phyloP scores from a whole-genome alignment of 1,284 basidiomycete species.

The Calocybe gambosa region DNA sequence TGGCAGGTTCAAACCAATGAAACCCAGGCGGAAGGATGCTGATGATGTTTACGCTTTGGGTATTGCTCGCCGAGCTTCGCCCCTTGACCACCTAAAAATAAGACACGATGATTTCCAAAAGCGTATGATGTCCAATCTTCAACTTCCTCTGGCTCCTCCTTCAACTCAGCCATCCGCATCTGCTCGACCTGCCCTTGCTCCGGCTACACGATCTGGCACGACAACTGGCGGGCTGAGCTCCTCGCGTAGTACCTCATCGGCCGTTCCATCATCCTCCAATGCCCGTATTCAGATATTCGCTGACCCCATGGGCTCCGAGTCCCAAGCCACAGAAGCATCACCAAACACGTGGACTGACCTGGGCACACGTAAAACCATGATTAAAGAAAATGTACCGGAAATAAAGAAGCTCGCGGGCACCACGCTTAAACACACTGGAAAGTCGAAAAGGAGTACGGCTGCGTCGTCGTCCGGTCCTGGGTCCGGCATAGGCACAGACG shows the following conservation, averaged over 20 bases:
- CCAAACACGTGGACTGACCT: conserved; percentile 59
- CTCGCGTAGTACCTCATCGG: conserved; percentile 15
- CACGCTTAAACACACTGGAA: conserved; percentile 55
- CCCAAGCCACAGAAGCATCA: conserved; percentile 33
- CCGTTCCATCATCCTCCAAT: conserved; percentile 32
- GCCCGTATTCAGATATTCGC: conserved; percentile 61
- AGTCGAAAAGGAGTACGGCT: conserved; percentile 45
- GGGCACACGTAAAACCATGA: conserved; percentile 64
- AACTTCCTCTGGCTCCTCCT: conserved; percentile 25
- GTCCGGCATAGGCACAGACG: conserved; percentile 19
- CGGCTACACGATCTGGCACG: conserved; percentile 20
- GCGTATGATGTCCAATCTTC: conserved; percentile 56
- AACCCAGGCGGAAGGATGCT: conserved; percentile 70
- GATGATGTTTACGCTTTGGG: conserved; percentile 86
- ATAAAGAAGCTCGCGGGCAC: conserved; percentile 60
- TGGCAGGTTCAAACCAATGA: conserved; percentile 12
- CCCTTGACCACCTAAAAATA: conserved; percentile 69
- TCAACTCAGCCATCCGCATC: conserved; percentile 27
- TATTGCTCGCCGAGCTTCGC: conserved; percentile 72
- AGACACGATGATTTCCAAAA: conserved; percentile 80
- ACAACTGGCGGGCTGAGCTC: conserved; percentile 18
- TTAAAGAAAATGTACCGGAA: conserved; percentile 71
- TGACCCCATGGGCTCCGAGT: conserved; percentile 53
- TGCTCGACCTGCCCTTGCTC: conserved; percentile 20
- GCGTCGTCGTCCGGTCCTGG: conserved; percentile 33